Percentiles rank a stretch among this genome's conserved stretches.
phyloP scores from a whole-genome alignment of 169 alveolate species.

The Theileria orientalis region DNA sequence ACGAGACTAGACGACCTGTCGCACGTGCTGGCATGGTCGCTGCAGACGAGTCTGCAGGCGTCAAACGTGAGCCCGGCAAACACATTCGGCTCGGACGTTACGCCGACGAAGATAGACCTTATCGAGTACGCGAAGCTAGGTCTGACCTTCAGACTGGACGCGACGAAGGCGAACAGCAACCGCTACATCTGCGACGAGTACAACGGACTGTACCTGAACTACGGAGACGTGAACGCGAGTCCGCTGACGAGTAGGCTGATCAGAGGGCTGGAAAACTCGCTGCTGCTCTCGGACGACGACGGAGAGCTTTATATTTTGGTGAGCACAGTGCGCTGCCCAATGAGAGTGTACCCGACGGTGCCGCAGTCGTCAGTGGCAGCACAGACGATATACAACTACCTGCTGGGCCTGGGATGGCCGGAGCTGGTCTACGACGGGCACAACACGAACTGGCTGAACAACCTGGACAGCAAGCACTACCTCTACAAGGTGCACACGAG shows the following conservation, averaged over 20 bases:
- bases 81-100: neutral
- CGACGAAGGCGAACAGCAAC: conserved; percentile 17
- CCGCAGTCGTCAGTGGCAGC: conserved; percentile 20
- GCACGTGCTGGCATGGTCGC: conserved; percentile 63
- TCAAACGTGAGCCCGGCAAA: neutral
- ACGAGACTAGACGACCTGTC: conserved; percentile 61
- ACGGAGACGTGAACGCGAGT: conserved; percentile 60
- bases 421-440: conserved; percentile 61
- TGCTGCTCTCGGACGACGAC: conserved; percentile 56
- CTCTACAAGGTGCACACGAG: conserved; percentile 63
- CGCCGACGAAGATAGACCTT: neutral
- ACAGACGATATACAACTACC: conserved; percentile 14
- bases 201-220: conserved; percentile 54
- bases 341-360: conserved; percentile 53
- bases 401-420: conserved; percentile 63
- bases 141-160: conserved; percentile 48
- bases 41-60: conserved; percentile 10
- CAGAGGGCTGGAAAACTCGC: conserved; percentile 60
- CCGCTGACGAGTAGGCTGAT: conserved; percentile 59
- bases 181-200: conserved; percentile 67
- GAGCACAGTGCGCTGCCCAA: conserved; percentile 54
- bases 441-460: conserved; percentile 50
- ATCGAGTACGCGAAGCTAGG: conserved; percentile 58
- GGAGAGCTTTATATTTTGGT: conserved; percentile 57
- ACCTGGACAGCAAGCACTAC: conserved; percentile 63